A percentile compares a stretch with the other conserved stretches of the same genome.
These are phyloP conservation scores for Chytriomyces hyalinus DNA, from an alignment of 192 early-diverging fungal genomes.

Conservation along the genomic window DNA sequence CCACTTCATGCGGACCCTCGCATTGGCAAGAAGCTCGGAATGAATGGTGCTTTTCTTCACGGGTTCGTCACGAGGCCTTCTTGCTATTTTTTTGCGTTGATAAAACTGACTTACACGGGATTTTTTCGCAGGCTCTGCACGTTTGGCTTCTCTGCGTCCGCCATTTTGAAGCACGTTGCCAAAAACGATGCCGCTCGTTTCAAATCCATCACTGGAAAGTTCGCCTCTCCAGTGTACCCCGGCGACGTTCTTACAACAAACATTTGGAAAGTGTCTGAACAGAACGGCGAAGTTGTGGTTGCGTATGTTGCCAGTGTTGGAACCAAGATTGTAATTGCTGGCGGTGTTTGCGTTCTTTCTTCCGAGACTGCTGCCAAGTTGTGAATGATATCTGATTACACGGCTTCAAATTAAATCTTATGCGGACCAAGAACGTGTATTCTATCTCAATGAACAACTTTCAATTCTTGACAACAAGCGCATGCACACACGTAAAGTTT, in stretches of 20 bases:
- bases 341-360: slow-evolving; percentile 49
- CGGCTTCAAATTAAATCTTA: too few relatives aligned
- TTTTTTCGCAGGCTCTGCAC: slow-evolving; percentile 35
- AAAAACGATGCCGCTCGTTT: slow-evolving; percentile 59
- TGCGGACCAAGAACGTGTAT: too few relatives aligned
- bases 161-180: slow-evolving; percentile 62
- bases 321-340: slow-evolving; percentile 66
- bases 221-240: slow-evolving; percentile 74
- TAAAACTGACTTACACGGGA: neutral
- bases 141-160: slow-evolving; percentile 64
- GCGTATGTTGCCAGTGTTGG: slow-evolving; percentile 65
- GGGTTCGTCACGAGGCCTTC: slow-evolving; percentile 50
- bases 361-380: slow-evolving; percentile 1
- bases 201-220: slow-evolving; percentile 69
- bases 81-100: neutral
- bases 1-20: slow-evolving; percentile 75
- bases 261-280: slow-evolving; percentile 73
- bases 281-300: slow-evolving; percentile 38
- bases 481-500: too few relatives aligned
- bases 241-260: slow-evolving; percentile 70
- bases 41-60: slow-evolving; percentile 75
- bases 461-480: too few relatives aligned
- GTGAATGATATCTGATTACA: neutral
- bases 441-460: too few relatives aligned
- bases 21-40: slow-evolving; percentile 70